phyloP scores from a whole-genome alignment of 2,329 filamentous ascomycete genomes.

The Xylaria sp. region DNA sequence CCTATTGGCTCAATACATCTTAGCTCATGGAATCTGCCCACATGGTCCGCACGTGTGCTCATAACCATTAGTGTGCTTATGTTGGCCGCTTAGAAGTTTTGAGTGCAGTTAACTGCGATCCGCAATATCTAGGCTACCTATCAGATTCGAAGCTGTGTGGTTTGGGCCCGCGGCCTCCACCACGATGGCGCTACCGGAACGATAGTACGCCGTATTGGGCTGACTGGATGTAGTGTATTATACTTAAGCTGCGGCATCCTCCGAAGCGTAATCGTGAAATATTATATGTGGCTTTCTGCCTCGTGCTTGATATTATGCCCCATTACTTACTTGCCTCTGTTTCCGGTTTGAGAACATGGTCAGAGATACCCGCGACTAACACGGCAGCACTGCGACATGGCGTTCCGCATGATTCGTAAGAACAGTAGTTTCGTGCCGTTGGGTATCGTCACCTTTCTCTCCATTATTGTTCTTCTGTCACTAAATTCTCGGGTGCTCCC shows the following conservation, averaged over 20 bases:
- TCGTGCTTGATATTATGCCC: not conserved
- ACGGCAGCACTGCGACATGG: not conserved
- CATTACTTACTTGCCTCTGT: not conserved
- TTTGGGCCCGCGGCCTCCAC: not conserved
- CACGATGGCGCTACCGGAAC: not conserved
- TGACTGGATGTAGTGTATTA: too few relatives aligned
- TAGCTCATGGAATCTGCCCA: not conserved
- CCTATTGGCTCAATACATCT: not conserved
- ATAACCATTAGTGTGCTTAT: not conserved
- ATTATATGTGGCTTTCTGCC: not conserved
- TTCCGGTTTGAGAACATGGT: not conserved
- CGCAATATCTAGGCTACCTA: not conserved
- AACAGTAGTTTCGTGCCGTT: constrained; percentile 4
- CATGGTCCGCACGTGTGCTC: not conserved
- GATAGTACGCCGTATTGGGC: too few relatives aligned
- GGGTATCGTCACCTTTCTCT: constrained; percentile 3
- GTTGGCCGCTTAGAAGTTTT: not conserved
- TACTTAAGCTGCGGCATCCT: not conserved
- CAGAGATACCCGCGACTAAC: not conserved
- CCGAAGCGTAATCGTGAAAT: not conserved
- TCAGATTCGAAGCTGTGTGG: not conserved
- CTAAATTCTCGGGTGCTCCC: constrained; percentile 5
- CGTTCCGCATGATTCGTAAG: constrained; percentile 8
- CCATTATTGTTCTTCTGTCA: constrained; percentile 12
- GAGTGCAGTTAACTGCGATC: not conserved